A percentile compares a stretch with the other conserved stretches of the same genome.
Evolutionary conservation across 306 rosid species (phyloP).

Genomic region (Abrus precatorius): DNA sequence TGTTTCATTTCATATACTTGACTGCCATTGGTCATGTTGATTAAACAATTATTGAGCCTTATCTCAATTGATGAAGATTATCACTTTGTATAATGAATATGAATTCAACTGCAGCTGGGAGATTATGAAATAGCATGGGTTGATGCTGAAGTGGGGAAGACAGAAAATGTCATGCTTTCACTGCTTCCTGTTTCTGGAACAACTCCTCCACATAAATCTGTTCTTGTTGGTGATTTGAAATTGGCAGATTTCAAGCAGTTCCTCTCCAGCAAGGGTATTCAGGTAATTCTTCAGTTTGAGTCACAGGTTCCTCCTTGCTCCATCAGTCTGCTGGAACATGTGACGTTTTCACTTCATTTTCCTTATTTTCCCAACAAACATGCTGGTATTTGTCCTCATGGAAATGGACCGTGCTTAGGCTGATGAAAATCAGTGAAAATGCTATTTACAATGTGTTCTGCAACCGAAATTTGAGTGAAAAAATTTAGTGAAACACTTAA

Average conservation of each 20-base stretch:
- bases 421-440: conserved; percentile 10
- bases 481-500: not conserved
- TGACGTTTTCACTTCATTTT: not conserved
- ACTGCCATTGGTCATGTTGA: conserved; percentile 30
- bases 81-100: conserved; percentile 38
- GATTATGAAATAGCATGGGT: conserved; percentile 95
- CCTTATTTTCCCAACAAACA: conserved; percentile 9
- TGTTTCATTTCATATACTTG: conserved; percentile 13
- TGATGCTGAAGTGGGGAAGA: conserved; percentile 85
- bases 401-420: conserved; percentile 30
- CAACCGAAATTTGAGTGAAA: conserved; percentile 24
- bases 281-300: conserved; percentile 61
- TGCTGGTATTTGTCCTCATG: not conserved
- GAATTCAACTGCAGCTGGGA: conserved; percentile 72
- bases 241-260: conserved; percentile 95
- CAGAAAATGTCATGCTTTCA: conserved; percentile 67
- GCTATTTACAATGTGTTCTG: conserved; percentile 20
- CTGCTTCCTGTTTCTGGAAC: conserved; percentile 76
- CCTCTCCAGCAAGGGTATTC: conserved; percentile 87
- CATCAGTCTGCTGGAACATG: not conserved
- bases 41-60: conserved; percentile 1
- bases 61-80: not conserved
- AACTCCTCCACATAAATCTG: conserved; percentile 81
- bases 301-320: not conserved
- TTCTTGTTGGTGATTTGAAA: conserved; percentile 93